phyloP scores from a whole-genome alignment of 345 rosid genomes.

The Psidium friedrichsthalianum region DNA sequence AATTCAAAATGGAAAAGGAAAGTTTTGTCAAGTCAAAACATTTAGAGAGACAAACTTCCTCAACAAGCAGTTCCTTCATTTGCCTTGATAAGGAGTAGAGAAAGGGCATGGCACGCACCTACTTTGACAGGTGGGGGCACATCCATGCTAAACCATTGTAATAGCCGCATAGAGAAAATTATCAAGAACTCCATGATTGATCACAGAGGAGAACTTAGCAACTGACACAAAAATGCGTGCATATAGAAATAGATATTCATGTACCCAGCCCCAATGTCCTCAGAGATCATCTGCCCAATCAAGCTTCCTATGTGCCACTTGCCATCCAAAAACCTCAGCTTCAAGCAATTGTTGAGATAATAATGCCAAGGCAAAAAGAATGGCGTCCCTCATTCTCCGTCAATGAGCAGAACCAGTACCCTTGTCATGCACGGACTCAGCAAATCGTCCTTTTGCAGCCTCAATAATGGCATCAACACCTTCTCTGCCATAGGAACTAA shows the following conservation, averaged over 20 bases:
- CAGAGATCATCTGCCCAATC: constrained; percentile 59
- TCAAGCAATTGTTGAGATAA: constrained; percentile 72
- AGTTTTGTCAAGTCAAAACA: too few species aligned
- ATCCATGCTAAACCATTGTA: constrained; percentile 49
- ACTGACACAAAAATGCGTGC: constrained; percentile 67
- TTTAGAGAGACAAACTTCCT: too few species aligned
- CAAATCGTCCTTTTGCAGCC: constrained; percentile 48
- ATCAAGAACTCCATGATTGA: constrained; percentile 54
- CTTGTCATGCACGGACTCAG: constrained; percentile 65
- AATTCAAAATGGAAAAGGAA: too few species aligned
- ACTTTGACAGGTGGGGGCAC: constrained; percentile 86
- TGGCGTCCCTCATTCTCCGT: constrained; percentile 89
- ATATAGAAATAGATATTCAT: constrained; percentile 85
- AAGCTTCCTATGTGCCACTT: constrained; percentile 37
- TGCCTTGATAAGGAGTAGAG: constrained; percentile 70
- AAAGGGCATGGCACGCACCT: constrained; percentile 85
- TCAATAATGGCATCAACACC: constrained; percentile 64
- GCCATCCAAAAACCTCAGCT: constrained; percentile 56
- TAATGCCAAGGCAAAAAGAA: constrained; percentile 69
- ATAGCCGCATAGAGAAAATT: constrained; percentile 68
- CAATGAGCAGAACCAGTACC: constrained; percentile 60
- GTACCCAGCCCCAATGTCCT: constrained; percentile 59
- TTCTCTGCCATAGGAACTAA: constrained; percentile 57
- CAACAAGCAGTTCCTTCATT: constrained; percentile 35
- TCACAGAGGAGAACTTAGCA: constrained; percentile 77